Percentiles rank a stretch among this genome's conserved stretches.
These are phyloP conservation scores for Heliophila coronopifolia DNA, from an alignment of 441 rosid species.

Conservation along the genomic window DNA sequence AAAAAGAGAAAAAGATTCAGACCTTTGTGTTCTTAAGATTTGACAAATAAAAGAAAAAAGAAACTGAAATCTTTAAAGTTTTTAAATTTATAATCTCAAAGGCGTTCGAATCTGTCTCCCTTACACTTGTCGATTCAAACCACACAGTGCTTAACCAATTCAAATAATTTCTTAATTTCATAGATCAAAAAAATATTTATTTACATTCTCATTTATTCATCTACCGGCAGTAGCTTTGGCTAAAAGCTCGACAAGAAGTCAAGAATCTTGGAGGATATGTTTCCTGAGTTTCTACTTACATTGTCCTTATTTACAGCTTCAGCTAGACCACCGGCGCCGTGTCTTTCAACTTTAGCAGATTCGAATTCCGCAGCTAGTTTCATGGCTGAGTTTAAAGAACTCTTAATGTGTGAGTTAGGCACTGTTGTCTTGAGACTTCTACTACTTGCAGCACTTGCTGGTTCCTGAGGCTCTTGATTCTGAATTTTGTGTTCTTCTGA, in stretches of 20 bases:
- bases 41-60: no score
- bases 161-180: no score
- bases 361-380: conserved; percentile 57
- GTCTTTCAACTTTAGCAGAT: conserved; percentile 37
- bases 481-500: conserved; percentile 20
- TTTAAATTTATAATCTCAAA: no score
- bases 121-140: no score
- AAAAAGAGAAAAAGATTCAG: no score
- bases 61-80: no score
- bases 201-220: no score
- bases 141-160: no score
- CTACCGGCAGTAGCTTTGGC: no score
- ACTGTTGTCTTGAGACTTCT: conserved; percentile 32
- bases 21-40: no score
- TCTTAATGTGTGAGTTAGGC: conserved; percentile 34
- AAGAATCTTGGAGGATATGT: conserved; percentile 42
- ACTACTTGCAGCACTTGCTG: conserved; percentile 16
- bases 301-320: conserved; percentile 19
- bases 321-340: conserved; percentile 9
- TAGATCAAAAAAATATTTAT: no score
- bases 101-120: no score
- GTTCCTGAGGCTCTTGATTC: conserved; percentile 10
- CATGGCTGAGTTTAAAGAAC: conserved; percentile 47
- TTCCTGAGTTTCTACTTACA: conserved; percentile 24
- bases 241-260: conserved; percentile 45